Percentiles rank a stretch among this genome's conserved stretches.
phyloP scores from a whole-genome alignment of 352 stramenopile species.

The Phytophthora meadii region DNA sequence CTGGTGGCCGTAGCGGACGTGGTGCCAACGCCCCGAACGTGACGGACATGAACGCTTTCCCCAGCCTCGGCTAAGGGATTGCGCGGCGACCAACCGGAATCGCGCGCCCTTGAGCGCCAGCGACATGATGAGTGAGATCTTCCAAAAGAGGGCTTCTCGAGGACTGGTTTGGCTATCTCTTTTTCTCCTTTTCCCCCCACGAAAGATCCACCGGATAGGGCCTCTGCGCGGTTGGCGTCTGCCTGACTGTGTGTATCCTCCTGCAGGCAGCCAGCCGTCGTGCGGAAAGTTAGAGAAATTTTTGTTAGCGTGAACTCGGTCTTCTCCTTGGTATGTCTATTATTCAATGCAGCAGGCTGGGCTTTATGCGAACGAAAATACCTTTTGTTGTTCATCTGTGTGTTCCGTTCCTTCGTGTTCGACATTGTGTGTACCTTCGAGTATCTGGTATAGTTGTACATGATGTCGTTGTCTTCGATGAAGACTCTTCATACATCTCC shows the following conservation, averaged over 20 bases:
- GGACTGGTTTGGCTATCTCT: conserved; percentile 50
- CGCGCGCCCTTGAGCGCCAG: conserved; percentile 45
- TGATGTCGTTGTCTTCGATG: not conserved
- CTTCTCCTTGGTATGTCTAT: conserved; percentile 76
- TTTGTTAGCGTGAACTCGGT: conserved; percentile 63
- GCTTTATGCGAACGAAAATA: conserved; percentile 67
- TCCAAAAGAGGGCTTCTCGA: conserved; percentile 48
- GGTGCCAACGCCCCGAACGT: conserved; percentile 66
- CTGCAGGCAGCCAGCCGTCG: conserved; percentile 40
- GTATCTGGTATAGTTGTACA: no score
- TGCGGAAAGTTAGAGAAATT: conserved; percentile 85
- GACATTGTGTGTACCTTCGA: no score
- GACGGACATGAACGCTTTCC: conserved; percentile 86
- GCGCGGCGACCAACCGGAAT: conserved; percentile 34
- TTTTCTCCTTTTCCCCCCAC: conserved; percentile 67
- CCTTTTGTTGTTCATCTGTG: conserved; percentile 34
- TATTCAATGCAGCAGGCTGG: conserved; percentile 77
- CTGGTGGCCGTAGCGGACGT: conserved; percentile 46
- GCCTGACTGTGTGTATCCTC: conserved; percentile 44
- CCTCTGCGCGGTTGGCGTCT: conserved; percentile 51
- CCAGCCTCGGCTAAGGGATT: conserved; percentile 74
- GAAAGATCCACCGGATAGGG: conserved; percentile 74
- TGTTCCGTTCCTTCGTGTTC: conserved; percentile 3
- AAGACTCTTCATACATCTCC: not conserved
- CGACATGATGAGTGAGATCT: conserved; percentile 66